These are phyloP conservation scores for Triangularia verruculosa DNA, from an alignment of 2,329 filamentous ascomycete species.

Conservation along the genomic window DNA sequence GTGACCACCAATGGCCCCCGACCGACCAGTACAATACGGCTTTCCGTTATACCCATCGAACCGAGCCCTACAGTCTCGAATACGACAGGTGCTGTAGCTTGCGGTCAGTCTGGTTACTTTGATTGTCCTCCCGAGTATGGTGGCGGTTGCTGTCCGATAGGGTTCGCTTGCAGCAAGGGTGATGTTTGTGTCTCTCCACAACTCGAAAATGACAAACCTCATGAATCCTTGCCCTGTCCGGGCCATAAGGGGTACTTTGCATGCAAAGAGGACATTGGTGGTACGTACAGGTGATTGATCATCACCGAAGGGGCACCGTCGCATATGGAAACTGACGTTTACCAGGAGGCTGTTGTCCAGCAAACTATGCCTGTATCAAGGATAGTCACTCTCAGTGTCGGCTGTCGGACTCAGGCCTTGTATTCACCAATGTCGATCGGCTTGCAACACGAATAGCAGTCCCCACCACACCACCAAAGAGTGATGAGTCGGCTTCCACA, in stretches of 20 bases:
- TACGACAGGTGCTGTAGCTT: not conserved
- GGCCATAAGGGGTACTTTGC: not conserved
- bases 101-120: not conserved
- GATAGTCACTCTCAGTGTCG: not conserved
- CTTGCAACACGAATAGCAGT: not conserved
- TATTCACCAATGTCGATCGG: not conserved
- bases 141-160: not conserved
- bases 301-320: not conserved
- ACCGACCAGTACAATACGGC: not conserved
- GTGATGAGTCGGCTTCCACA: not conserved
- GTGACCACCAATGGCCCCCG: not conserved
- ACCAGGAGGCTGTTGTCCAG: not conserved
- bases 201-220: not conserved
- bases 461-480: not conserved
- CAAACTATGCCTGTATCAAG: not conserved
- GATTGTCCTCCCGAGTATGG: not conserved
- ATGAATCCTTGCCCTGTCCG: not conserved
- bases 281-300: not conserved
- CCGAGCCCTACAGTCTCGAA: not conserved
- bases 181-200: not conserved
- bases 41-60: not conserved
- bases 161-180: not conserved
- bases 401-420: not conserved
- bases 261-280: not conserved
- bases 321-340: not conserved